These are phyloP conservation scores for Verticillium isaacii DNA, from an alignment of 2,329 filamentous ascomycete species.

Conservation along the genomic window DNA sequence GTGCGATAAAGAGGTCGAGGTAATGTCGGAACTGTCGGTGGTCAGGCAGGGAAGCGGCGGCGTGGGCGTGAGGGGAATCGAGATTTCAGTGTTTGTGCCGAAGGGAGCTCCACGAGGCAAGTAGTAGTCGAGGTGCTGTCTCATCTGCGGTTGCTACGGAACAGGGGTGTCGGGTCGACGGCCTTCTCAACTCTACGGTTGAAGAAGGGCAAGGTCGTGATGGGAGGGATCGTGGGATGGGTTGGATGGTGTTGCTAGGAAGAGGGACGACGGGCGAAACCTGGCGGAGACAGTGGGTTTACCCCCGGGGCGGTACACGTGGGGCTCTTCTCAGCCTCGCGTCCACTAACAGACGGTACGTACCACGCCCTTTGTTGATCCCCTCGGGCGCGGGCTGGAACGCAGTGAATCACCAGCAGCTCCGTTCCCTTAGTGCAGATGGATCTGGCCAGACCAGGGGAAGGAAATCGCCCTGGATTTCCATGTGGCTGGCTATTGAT, in stretches of 20 bases:
- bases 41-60: not conserved
- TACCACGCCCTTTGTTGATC: not conserved
- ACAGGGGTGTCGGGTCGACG: not conserved
- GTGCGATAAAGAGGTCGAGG: constrained; percentile 1
- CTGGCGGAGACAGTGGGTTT: not conserved
- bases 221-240: not conserved
- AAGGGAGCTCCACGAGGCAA: not conserved
- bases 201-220: not conserved
- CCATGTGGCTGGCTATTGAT: not conserved
- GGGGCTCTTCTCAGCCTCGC: constrained; percentile 1
- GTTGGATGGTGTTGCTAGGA: not conserved
- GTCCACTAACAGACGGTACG: not conserved
- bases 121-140: not conserved
- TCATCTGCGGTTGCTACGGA: not conserved
- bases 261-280: not conserved
- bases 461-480: not conserved
- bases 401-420: not conserved
- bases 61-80: constrained; percentile 4
- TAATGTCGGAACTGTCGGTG: constrained; percentile 7
- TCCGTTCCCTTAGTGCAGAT: not conserved
- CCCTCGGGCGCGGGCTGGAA: not conserved
- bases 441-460: not conserved
- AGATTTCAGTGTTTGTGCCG: constrained; percentile 3
- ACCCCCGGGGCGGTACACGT: not conserved
- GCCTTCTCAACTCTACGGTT: not conserved